These are phyloP conservation scores for Penicillium sp. DNA, from an alignment of 2,329 filamentous ascomycete genomes.

Conservation along the genomic window DNA sequence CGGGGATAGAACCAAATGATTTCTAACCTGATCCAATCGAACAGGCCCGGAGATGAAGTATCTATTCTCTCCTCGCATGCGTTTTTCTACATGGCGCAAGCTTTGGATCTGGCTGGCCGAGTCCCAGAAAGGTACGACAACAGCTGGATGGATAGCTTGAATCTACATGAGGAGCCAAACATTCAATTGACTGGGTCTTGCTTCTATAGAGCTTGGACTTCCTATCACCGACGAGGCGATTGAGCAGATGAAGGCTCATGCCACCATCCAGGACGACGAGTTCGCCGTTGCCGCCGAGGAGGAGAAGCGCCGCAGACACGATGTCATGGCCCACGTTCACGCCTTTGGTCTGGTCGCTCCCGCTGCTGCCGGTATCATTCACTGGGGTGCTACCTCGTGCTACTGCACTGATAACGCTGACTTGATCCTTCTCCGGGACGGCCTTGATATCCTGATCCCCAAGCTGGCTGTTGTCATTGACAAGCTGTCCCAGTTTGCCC, in stretches of 20 bases:
- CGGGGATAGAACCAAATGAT: constrained; percentile 6
- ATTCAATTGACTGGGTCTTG: constrained; percentile 25
- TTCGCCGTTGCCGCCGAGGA: constrained; percentile 74
- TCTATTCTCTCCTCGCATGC: constrained; percentile 75
- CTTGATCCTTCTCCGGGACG: constrained; percentile 73
- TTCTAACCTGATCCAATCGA: constrained; percentile 21
- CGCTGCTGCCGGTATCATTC: constrained; percentile 79
- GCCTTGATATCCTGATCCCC: constrained; percentile 70
- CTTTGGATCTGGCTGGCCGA: constrained; percentile 86
- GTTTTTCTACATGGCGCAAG: constrained; percentile 77
- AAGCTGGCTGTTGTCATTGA: constrained; percentile 78
- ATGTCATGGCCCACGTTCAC: constrained; percentile 68
- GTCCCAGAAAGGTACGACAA: constrained; percentile 60
- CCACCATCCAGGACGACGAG: constrained; percentile 74
- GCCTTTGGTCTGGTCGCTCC: constrained; percentile 73
- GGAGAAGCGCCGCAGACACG: constrained; percentile 70
- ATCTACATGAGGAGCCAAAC: constrained; percentile 3
- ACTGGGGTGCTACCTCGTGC: constrained; percentile 66
- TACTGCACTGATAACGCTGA: constrained; percentile 71
- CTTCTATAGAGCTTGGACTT: constrained; percentile 66
- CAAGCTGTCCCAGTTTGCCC: constrained; percentile 71
- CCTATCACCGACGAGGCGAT: constrained; percentile 72
- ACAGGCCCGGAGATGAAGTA: constrained; percentile 66
- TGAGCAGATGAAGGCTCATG: constrained; percentile 71
- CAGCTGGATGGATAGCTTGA: constrained; percentile 2